Percentiles rank a stretch among this genome's conserved stretches.
Evolutionary conservation across 139 green algal genomes (phyloP).

Genomic region (Chlorella sp.): DNA sequence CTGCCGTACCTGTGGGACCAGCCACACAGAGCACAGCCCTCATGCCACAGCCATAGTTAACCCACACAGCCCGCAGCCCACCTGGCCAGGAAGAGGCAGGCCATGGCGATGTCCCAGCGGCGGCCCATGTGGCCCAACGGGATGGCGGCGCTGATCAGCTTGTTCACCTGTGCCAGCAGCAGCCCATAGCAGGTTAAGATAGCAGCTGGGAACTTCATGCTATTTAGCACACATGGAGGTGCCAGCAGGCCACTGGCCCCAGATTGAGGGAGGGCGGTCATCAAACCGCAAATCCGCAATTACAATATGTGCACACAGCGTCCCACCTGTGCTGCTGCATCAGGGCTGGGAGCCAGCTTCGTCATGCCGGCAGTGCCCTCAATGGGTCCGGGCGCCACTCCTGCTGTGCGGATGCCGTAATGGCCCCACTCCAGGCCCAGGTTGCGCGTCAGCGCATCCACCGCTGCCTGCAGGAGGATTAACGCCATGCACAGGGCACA

Average conservation of each 20-base stretch:
- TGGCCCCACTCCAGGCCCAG: slow-evolving; percentile 94
- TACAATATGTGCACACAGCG: no score
- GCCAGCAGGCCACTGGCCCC: no score
- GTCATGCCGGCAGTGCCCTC: slow-evolving; percentile 85
- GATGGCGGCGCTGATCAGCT: slow-evolving; percentile 55
- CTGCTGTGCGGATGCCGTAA: slow-evolving; percentile 85
- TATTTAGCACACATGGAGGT: no score
- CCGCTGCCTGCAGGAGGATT: slow-evolving; percentile 72
- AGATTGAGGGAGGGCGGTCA: no score
- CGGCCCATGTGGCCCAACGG: slow-evolving; percentile 82
- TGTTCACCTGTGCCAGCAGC: slow-evolving; percentile 35
- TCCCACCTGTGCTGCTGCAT: slow-evolving; percentile 8
- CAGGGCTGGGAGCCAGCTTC: slow-evolving; percentile 79
- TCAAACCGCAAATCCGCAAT: no score
- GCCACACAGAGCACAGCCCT: no score
- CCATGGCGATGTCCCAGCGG: slow-evolving; percentile 91
- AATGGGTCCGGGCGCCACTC: slow-evolving; percentile 93
- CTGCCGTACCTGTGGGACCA: no score
- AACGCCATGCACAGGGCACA: not conserved
- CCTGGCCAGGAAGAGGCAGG: slow-evolving; percentile 80
- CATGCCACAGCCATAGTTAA: no score
- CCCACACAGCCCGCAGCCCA: not conserved
- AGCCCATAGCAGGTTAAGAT: no score
- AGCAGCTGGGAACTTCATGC: no score
- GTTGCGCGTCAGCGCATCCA: slow-evolving; percentile 91